Evolutionary conservation across 78 protist genomes (phyloP).

Genomic region (Dictyostelium citrinum): DNA sequence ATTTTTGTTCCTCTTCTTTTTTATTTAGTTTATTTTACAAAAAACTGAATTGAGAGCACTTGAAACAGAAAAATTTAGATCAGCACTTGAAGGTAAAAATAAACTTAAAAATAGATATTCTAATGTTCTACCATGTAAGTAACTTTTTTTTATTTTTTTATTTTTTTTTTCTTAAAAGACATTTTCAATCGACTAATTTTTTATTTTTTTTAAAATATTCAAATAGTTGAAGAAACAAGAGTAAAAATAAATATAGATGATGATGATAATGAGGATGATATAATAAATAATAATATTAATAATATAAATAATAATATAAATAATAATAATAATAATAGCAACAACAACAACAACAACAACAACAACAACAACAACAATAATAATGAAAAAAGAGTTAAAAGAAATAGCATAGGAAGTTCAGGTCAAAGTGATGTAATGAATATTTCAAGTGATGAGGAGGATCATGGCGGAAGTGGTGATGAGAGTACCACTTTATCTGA

Average conservation of each 20-base stretch:
- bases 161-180: no score
- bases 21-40: constrained; percentile 53
- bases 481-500: background rate
- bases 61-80: constrained; percentile 65
- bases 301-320: background rate
- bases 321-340: background rate
- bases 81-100: constrained; percentile 47
- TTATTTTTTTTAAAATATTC: background rate
- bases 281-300: no score
- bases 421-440: background rate
- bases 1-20: background rate
- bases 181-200: background rate
- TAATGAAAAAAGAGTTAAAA: background rate
- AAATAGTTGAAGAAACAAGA: constrained; percentile 24
- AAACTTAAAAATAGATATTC: constrained; percentile 64
- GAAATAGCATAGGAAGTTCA: constrained; percentile 13
- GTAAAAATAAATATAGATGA: constrained; percentile 9
- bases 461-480: constrained; percentile 8
- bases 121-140: constrained; percentile 82
- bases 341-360: background rate
- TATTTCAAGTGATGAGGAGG: constrained; percentile 16
- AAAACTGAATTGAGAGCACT: constrained; percentile 59
- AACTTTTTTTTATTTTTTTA: no score
- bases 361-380: background rate
- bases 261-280: background rate